phyloP scores from a whole-genome alignment of 2,329 filamentous ascomycete species.

The Hymenoscyphus repandus region DNA sequence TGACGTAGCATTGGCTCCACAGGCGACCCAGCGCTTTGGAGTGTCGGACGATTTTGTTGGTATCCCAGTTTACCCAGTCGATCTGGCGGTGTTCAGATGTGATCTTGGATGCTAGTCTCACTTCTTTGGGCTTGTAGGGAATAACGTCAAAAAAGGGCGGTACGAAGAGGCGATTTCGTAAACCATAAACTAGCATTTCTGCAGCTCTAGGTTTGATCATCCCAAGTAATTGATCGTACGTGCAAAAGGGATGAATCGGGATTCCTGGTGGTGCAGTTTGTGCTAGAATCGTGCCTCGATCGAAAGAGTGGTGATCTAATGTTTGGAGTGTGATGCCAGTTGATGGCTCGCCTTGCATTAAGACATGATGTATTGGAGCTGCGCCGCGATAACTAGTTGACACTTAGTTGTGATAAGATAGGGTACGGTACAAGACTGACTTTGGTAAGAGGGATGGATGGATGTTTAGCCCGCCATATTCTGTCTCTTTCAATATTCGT shows the following conservation, averaged over 20 bases:
- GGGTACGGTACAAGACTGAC: conserved; percentile 36
- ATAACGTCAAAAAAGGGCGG: conserved; percentile 46
- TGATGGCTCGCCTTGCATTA: conserved; percentile 54
- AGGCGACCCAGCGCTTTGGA: conserved; percentile 58
- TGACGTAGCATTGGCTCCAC: conserved; percentile 47
- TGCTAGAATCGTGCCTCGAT: conserved; percentile 69
- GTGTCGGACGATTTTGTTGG: conserved; percentile 49
- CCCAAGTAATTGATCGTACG: conserved; percentile 44
- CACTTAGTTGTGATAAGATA: neutral
- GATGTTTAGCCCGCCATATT: conserved; percentile 86
- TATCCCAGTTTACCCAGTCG: conserved; percentile 50
- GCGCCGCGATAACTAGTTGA: conserved; percentile 66
- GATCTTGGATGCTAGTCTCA: conserved; percentile 67
- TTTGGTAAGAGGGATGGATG: conserved; percentile 89
- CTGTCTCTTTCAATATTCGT: conserved; percentile 62
- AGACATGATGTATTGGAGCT: conserved; percentile 80
- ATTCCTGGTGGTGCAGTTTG: conserved; percentile 59
- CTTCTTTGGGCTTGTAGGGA: conserved; percentile 23
- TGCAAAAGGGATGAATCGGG: conserved; percentile 41
- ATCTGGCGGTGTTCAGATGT: conserved; percentile 58
- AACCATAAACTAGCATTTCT: conserved; percentile 60
- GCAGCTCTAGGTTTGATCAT: conserved; percentile 62
- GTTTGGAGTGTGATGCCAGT: conserved; percentile 87
- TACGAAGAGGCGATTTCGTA: conserved; percentile 60
- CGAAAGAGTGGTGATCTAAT: conserved; percentile 69